Conservation (phyloP, 1,139 yeast species). For the Lodderomyces metapsilosis region DNA sequence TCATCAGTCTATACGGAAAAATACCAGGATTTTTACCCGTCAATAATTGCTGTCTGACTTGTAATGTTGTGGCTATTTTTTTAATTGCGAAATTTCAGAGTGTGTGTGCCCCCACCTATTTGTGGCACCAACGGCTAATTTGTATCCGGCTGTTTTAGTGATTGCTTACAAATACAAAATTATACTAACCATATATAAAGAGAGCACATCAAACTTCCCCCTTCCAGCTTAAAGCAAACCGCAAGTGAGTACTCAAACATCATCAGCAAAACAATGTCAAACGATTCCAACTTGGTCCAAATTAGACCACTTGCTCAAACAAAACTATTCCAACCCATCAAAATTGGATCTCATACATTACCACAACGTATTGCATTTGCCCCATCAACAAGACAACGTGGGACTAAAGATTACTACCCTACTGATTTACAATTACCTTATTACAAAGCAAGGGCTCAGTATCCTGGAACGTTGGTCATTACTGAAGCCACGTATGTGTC, state of each 20-base stretch:
- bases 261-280: constrained; percentile 10
- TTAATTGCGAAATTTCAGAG: no score
- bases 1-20: no score
- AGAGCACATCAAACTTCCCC: no score
- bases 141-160: no score
- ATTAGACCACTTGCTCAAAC: constrained; percentile 19
- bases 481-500: constrained; percentile 36
- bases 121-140: no score
- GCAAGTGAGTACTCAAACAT: no score
- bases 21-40: no score
- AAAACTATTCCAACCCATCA: constrained; percentile 48
- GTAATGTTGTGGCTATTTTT: no score
- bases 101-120: no score
- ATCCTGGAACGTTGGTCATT: constrained; percentile 56
- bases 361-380: constrained; percentile 49
- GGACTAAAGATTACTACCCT: constrained; percentile 41
- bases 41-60: no score
- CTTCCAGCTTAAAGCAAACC: no score
- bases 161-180: not conserved
- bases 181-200: no score
- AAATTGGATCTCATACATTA: constrained; percentile 39
- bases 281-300: constrained; percentile 6
- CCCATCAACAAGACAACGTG: constrained; percentile 56
- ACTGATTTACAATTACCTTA: constrained; percentile 47
- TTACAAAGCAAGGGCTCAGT: constrained; percentile 51